Evolutionary conservation across 805 yeast species (phyloP).

Genomic region (Yarrowia sp.): DNA sequence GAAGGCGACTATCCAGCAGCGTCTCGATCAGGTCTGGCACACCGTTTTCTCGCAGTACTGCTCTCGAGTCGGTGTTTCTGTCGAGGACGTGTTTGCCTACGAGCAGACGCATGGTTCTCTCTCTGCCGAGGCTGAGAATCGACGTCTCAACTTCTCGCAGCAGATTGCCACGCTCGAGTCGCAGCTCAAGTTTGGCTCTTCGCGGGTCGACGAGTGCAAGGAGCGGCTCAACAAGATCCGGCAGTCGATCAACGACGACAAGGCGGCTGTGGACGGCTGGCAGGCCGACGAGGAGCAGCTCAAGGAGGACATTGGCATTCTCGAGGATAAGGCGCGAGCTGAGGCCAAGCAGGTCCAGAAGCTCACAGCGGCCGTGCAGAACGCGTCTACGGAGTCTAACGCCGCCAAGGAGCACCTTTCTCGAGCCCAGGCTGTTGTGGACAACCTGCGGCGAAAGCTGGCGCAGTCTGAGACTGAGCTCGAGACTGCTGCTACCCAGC

Average conservation of each 20-base stretch:
- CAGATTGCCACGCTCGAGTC: slow-evolving; percentile 60
- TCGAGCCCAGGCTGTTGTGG: slow-evolving; percentile 27
- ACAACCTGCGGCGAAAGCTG: slow-evolving; percentile 28
- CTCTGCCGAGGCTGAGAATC: slow-evolving; percentile 31
- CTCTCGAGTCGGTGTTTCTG: slow-evolving; percentile 48
- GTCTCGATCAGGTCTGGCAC: slow-evolving; percentile 28
- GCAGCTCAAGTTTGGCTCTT: slow-evolving; percentile 63
- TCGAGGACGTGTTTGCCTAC: slow-evolving; percentile 55
- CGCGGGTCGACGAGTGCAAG: slow-evolving; percentile 53
- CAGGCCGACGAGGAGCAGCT: slow-evolving; percentile 41
- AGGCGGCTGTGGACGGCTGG: slow-evolving; percentile 41
- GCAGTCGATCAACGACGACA: slow-evolving; percentile 41
- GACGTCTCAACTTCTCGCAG: slow-evolving; percentile 55
- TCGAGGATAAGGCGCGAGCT: slow-evolving; percentile 32
- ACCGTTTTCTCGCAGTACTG: slow-evolving; percentile 51
- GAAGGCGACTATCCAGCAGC: not conserved
- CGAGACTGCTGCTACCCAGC: slow-evolving; percentile 29
- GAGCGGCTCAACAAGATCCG: slow-evolving; percentile 45
- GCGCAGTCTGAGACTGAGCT: slow-evolving; percentile 32
- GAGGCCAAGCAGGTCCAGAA: slow-evolving; percentile 29
- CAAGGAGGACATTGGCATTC: slow-evolving; percentile 44
- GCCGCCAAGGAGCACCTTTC: slow-evolving; percentile 10
- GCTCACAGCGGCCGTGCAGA: slow-evolving; percentile 6
- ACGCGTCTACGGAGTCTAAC: not conserved
- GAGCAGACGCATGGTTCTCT: slow-evolving; percentile 61